Evolutionary conservation across 805 yeast species (phyloP).

Genomic region (Hyphopichia homilentoma): DNA sequence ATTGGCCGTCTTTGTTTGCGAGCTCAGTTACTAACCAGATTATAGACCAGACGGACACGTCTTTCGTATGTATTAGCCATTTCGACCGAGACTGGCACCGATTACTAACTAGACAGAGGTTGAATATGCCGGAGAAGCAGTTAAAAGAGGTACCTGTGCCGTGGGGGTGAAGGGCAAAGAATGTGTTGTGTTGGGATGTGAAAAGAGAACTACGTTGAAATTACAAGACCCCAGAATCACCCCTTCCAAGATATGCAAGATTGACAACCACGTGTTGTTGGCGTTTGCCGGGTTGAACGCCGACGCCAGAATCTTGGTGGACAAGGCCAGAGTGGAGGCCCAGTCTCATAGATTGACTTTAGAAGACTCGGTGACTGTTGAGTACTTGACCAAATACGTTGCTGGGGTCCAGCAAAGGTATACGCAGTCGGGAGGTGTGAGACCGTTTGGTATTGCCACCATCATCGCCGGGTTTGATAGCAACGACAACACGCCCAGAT

Average conservation of each 20-base stretch:
- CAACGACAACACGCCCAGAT: slow-evolving; percentile 72
- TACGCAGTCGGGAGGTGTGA: slow-evolving; percentile 97
- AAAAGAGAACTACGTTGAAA: slow-evolving; percentile 90
- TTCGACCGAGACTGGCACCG: too few species aligned
- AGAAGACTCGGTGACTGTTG: slow-evolving; percentile 90
- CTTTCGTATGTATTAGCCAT: slow-evolving; percentile 59
- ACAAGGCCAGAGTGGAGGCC: slow-evolving; percentile 94
- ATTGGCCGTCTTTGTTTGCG: neutral
- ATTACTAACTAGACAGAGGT: slow-evolving; percentile 59
- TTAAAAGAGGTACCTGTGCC: slow-evolving; percentile 96
- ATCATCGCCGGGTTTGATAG: slow-evolving; percentile 94
- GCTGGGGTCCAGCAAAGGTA: slow-evolving; percentile 98
- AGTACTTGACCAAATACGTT: slow-evolving; percentile 86
- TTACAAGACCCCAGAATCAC: slow-evolving; percentile 95
- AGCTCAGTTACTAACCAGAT: slow-evolving; percentile 8
- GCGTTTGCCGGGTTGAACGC: slow-evolving; percentile 98
- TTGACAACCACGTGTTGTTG: slow-evolving; percentile 85
- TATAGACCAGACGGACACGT: slow-evolving; percentile 97
- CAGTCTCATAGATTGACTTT: slow-evolving; percentile 91
- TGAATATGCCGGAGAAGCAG: slow-evolving; percentile 96
- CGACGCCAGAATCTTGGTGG: slow-evolving; percentile 93
- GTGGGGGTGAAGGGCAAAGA: slow-evolving; percentile 92
- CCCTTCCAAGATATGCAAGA: slow-evolving; percentile 87
- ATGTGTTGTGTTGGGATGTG: slow-evolving; percentile 92
- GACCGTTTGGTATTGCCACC: slow-evolving; percentile 97